phyloP scores from a whole-genome alignment of 2,329 filamentous ascomycete genomes.

The Sporothrix phasma region DNA sequence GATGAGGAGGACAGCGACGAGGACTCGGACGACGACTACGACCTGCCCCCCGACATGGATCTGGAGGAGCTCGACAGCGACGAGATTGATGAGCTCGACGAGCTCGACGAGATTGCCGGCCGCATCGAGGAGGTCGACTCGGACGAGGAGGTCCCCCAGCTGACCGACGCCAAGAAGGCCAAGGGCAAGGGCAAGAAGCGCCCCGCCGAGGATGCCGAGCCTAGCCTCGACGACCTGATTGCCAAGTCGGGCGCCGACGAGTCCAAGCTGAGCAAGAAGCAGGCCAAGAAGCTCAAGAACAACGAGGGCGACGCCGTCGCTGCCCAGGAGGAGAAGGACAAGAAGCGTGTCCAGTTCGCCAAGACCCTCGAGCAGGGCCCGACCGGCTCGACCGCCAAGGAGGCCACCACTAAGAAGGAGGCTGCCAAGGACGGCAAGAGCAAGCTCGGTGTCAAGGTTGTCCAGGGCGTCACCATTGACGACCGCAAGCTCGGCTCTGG shows the following conservation, averaged over 20 bases:
- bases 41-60: slow-evolving; percentile 69
- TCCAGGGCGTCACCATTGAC: slow-evolving; percentile 85
- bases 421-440: slow-evolving; percentile 30
- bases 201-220: slow-evolving; percentile 61
- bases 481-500: slow-evolving; percentile 89
- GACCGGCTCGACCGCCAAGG: slow-evolving; percentile 51
- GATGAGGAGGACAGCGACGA: slow-evolving; percentile 55
- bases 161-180: slow-evolving; percentile 38
- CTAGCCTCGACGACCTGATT: slow-evolving; percentile 75
- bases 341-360: slow-evolving; percentile 98
- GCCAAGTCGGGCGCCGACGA: slow-evolving; percentile 59
- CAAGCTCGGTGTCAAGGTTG: slow-evolving; percentile 60
- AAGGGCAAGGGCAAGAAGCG: slow-evolving; percentile 81
- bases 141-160: slow-evolving; percentile 61
- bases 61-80: slow-evolving; percentile 62
- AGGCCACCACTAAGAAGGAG: slow-evolving; percentile 28
- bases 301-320: slow-evolving; percentile 83
- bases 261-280: slow-evolving; percentile 83
- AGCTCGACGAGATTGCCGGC: slow-evolving; percentile 54
- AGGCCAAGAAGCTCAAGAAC: slow-evolving; percentile 97
- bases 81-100: slow-evolving; percentile 68
- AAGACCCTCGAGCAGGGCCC: slow-evolving; percentile 98
- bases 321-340: slow-evolving; percentile 52
- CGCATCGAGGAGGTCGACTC: slow-evolving; percentile 75
- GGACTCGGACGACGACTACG: slow-evolving; percentile 56